Conservation (phyloP, 75 land plant genomes). For the Cupressus sempervirens region DNA sequence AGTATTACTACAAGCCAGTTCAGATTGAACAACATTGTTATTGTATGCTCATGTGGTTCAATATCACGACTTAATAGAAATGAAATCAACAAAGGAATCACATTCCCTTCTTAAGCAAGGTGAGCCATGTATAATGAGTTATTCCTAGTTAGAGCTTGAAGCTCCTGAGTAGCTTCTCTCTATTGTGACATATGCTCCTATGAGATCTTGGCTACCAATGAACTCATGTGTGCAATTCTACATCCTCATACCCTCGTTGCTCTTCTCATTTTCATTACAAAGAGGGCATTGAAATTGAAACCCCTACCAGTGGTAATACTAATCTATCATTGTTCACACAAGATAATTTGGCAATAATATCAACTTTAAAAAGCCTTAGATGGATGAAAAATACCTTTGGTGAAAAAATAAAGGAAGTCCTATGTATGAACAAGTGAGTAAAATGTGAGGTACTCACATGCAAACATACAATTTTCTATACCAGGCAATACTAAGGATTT, state of each 20-base stretch:
- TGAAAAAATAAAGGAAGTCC: not conserved
- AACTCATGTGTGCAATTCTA: conserved; percentile 32
- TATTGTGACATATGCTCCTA: conserved; percentile 23
- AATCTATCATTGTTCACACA: conserved; percentile 49
- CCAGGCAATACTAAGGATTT: not conserved
- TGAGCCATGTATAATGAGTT: conserved; percentile 53
- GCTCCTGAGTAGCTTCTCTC: conserved; percentile 63
- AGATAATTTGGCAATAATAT: conserved; percentile 62
- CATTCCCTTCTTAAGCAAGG: conserved; percentile 49
- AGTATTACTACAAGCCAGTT: too few species aligned
- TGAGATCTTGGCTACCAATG: conserved; percentile 52
- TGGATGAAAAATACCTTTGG: too few species aligned
- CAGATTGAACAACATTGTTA: conserved; percentile 70
- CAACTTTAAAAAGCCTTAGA: not conserved
- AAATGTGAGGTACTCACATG: not conserved
- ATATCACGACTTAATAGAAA: conserved; percentile 34
- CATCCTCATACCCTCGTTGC: conserved; percentile 8
- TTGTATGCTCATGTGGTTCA: conserved; percentile 62
- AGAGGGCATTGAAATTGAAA: conserved; percentile 39
- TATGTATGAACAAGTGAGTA: not conserved
- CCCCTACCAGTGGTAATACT: conserved; percentile 62
- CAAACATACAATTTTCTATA: not conserved
- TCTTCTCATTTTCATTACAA: not conserved
- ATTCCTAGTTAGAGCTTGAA: conserved; percentile 59
- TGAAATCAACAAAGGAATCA: conserved; percentile 43